Base-by-base conservation (phyloP, 257 asterid species). In the Rubia yunnanensis region DNA sequence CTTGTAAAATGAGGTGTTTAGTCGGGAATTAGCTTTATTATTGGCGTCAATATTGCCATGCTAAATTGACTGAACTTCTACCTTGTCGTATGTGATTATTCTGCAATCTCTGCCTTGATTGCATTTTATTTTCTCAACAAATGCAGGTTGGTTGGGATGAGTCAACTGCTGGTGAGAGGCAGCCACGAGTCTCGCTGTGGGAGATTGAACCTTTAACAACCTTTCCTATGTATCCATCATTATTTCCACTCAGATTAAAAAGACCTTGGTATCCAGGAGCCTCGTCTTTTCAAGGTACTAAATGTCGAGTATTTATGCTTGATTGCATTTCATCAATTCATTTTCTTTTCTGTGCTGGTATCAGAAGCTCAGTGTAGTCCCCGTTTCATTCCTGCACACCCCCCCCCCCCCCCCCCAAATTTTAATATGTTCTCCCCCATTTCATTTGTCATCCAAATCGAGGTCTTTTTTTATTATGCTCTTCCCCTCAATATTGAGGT, bases 91-190 rank as follows among this genome's bases (percentile, higher is more conserved):
- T 27, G 18, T 23, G 20, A 50, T 53, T 66, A 26, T 23, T n/a
- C 46, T 14, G 7, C 24, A 46, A 4, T 20, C 38, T n/a, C 41
- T 24, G 61, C 22, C 38, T 63, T 60, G 15, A 22, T 60, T 44
- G 65, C 39, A 35, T 38, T 39, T 63, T 61, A 63, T 63, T 44
- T 28, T 32, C 68, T 64, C 26, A 28, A 68, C 41, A 65, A 18
- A 44, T 73, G 61, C 75, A 92, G 99, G 99, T 92, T 28, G 99
- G 97, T 34, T 92, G 99, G 99, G 99, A 92, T 65, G 99, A 92
- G 81, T 92, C 99, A 15, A 89, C 97, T 48, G 96, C 96, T 27
- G 97, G 99, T 27, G 99, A 92, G 74, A 84, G 95, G 81, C 99
- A 92, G 81, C 97, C 98, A 22, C 83, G 96, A 68, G 97, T 89